Evolutionary conservation across 192 early-diverging fungal genomes (phyloP).

Genomic region (Backusella morwellensis): DNA sequence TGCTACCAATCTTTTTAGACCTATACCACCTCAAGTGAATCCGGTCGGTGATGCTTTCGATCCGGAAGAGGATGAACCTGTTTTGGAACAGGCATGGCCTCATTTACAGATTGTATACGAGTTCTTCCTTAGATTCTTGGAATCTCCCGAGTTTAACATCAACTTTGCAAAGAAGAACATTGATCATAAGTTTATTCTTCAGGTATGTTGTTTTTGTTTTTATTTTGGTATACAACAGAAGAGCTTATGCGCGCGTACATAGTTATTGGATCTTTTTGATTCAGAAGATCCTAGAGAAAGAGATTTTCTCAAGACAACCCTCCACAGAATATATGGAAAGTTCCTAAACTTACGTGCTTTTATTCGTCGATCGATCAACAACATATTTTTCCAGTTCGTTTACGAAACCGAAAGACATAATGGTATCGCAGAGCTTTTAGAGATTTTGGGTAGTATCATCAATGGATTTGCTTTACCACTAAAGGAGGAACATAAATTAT

Average conservation of each 20-base stretch:
- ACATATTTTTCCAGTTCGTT: slow-evolving; percentile 89
- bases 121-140: slow-evolving; percentile 88
- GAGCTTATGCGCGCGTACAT: background rate
- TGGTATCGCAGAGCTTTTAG: slow-evolving; percentile 88
- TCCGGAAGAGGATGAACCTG: slow-evolving; percentile 93
- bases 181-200: slow-evolving; percentile 77
- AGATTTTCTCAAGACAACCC: slow-evolving; percentile 88
- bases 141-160: slow-evolving; percentile 89
- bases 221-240: background rate
- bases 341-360: slow-evolving; percentile 89
- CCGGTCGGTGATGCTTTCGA: slow-evolving; percentile 88
- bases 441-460: slow-evolving; percentile 93
- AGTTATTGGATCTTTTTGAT: slow-evolving; percentile 90
- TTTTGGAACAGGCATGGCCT: slow-evolving; percentile 89
- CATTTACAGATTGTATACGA: slow-evolving; percentile 91
- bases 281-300: slow-evolving; percentile 90
- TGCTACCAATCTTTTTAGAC: slow-evolving; percentile 81
- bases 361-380: slow-evolving; percentile 88
- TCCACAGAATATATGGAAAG: slow-evolving; percentile 93
- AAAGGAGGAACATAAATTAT: slow-evolving; percentile 91
- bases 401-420: slow-evolving; percentile 91
- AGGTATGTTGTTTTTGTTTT: slow-evolving; percentile 18
- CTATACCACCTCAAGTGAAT: slow-evolving; percentile 87
- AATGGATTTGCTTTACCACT: slow-evolving; percentile 92
- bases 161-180: slow-evolving; percentile 86